Percentiles rank a stretch among this genome's conserved stretches.
phyloP scores from a whole-genome alignment of 75 land plant species.

The Isoetes taiwanensis region DNA sequence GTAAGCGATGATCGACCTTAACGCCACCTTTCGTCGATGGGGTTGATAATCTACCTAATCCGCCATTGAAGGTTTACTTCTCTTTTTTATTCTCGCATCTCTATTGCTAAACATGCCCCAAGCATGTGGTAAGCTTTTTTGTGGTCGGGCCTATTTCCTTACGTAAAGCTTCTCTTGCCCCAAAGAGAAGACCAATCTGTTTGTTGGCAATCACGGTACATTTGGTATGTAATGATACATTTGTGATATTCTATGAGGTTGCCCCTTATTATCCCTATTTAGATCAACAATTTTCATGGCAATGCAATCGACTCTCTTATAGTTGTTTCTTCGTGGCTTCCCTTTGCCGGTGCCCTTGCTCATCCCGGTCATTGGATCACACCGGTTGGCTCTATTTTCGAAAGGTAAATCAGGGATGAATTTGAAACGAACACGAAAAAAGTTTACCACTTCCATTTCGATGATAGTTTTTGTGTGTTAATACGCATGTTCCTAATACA shows the following conservation, averaged over 20 bases:
- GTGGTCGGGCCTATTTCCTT: too few species aligned
- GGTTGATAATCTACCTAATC: conserved; percentile 26
- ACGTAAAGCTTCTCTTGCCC: not conserved
- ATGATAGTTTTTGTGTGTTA: too few species aligned
- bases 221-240: conserved; percentile 31
- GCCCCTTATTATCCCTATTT: not conserved
- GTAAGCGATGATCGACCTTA: conserved; percentile 28
- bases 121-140: not conserved
- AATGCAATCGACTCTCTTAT: too few species aligned
- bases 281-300: too few species aligned
- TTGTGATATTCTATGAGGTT: conserved; percentile 27
- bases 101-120: not conserved
- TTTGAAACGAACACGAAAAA: too few species aligned
- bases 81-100: not conserved
- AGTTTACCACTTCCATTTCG: too few species aligned
- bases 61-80: conserved; percentile 16
- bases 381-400: conserved; percentile 17
- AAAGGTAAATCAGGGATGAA: conserved; percentile 15
- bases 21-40: conserved; percentile 31
- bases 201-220: conserved; percentile 30
- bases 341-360: conserved; percentile 23
- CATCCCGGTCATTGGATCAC: conserved; percentile 32
- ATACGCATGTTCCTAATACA: not conserved
- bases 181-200: conserved; percentile 22
- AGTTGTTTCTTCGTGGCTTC: conserved; percentile 26